Base-by-base conservation (phyloP, 495 filamentous ascomycete species). In the Haplographium delicatum region DNA sequence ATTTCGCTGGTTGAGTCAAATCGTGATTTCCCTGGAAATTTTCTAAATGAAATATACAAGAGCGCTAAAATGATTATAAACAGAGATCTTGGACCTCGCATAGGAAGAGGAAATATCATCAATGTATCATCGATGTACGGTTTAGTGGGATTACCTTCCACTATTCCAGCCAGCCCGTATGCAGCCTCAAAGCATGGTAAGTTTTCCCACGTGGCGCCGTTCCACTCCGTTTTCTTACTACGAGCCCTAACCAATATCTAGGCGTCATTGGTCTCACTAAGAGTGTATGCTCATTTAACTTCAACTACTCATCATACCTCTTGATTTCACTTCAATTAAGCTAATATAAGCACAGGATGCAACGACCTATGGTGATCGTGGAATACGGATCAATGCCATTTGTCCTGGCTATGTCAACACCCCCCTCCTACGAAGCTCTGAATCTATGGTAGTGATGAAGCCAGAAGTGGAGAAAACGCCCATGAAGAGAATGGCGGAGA, bases 121-220 rank as follows among this genome's bases (percentile, higher is more conserved):
- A 82, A 78, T 3, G 73, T 86, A 4, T 81, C 79, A 4, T 82
- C 76, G 8, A 84, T 86, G 57, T 79, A 73, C 9, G 83, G 83
- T 9, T 69, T 85, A 1, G 80, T 86, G 4, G 83, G 81, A 16
- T 6, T 23, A 16, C 51, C 43, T 10, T 8, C 7, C 4, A 9
- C 23, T 23, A 52, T 59, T 25, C 62, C 62, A 0, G 64, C 67
- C 13, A 50, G 59, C 5, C 62, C 66, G 9, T 73, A 74, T 48
- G 59, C 63, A 0, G 64, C 72, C 1, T 56, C 67, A 9, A 77
- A 76, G 47, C 71, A 77, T 51, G 71, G 67, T 53, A 58, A 60
- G 42, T 63, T 72, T 40, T 10, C 18, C n/a, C n/a, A n/a, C n/a
- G n/a, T n/a, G 11, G 33, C 37, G 6, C 39, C 24, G 44, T 11